Evolutionary conservation across 768 basidiomycete species (phyloP).

Genomic region (Boletus sp.): DNA sequence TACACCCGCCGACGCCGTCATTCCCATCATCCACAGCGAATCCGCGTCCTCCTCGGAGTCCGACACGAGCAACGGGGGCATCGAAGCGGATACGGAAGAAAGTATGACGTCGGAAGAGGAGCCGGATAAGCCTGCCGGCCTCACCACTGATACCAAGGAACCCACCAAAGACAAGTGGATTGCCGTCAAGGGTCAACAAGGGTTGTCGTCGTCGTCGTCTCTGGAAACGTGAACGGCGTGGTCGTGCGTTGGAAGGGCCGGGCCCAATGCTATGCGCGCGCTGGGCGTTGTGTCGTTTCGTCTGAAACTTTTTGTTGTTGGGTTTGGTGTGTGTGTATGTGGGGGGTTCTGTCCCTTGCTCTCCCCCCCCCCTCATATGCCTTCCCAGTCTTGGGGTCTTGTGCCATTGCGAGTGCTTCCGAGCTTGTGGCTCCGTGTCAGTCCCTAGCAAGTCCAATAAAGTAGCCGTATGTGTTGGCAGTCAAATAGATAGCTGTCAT

Average conservation of each 20-base stretch:
- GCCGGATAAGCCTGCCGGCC: conserved; percentile 38
- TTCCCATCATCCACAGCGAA: conserved; percentile 24
- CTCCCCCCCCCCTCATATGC: background rate
- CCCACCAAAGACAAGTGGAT: conserved; percentile 70
- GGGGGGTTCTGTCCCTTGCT: background rate
- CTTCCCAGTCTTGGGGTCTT: conserved; percentile 15
- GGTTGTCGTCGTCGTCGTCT: conserved; percentile 9
- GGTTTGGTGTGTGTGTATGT: background rate
- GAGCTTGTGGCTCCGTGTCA: conserved; percentile 13
- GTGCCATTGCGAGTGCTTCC: conserved; percentile 18
- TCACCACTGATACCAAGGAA: conserved; percentile 22
- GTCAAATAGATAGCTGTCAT: conserved; percentile 2
- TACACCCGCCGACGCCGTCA: conserved; percentile 14
- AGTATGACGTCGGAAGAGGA: conserved; percentile 74
- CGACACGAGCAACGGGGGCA: conserved; percentile 54
- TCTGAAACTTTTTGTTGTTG: conserved; percentile 15
- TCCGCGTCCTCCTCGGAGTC: conserved; percentile 54
- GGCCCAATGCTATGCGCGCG: background rate
- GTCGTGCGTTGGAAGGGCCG: background rate
- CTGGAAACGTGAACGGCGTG: conserved; percentile 9
- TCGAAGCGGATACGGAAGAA: conserved; percentile 74
- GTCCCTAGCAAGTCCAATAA: conserved; percentile 24
- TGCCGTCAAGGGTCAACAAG: conserved; percentile 55
- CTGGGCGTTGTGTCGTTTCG: conserved; percentile 1
- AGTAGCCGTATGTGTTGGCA: conserved; percentile 19